phyloP scores from a whole-genome alignment of 2,329 filamentous ascomycete species.

The Kalaharituber pfeilii region DNA sequence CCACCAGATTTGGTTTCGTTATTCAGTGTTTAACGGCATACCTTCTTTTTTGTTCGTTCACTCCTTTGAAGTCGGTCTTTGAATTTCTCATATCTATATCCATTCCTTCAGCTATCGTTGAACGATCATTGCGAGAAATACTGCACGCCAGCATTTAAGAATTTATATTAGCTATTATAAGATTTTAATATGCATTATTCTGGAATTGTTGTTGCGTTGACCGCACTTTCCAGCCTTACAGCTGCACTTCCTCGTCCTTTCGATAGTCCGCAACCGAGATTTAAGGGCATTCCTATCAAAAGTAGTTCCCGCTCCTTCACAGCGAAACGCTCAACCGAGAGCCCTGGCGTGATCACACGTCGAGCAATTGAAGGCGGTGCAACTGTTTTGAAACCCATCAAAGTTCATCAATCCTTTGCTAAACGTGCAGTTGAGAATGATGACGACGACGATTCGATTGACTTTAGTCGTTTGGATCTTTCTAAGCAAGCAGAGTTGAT shows the following conservation, averaged over 20 bases:
- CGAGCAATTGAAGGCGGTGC: background rate
- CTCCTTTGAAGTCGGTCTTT: no score
- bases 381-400: slow-evolving; percentile 10
- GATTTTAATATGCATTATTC: slow-evolving; percentile 6
- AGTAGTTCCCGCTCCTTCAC: background rate
- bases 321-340: background rate
- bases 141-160: no score
- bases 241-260: slow-evolving; percentile 3
- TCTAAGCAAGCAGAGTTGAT: slow-evolving; percentile 10
- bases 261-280: background rate
- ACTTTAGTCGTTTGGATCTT: slow-evolving; percentile 14
- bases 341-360: background rate
- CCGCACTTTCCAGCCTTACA: slow-evolving; percentile 1
- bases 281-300: background rate
- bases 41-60: no score
- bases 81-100: no score
- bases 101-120: no score
- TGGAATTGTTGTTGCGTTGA: background rate
- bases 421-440: background rate
- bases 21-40: no score
- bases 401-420: slow-evolving; percentile 2
- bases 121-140: no score
- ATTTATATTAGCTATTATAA: no score
- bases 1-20: no score
- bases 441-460: slow-evolving; percentile 2